These are phyloP conservation scores for Moricandia arvensis DNA, from an alignment of 345 rosid genomes.

Conservation along the genomic window DNA sequence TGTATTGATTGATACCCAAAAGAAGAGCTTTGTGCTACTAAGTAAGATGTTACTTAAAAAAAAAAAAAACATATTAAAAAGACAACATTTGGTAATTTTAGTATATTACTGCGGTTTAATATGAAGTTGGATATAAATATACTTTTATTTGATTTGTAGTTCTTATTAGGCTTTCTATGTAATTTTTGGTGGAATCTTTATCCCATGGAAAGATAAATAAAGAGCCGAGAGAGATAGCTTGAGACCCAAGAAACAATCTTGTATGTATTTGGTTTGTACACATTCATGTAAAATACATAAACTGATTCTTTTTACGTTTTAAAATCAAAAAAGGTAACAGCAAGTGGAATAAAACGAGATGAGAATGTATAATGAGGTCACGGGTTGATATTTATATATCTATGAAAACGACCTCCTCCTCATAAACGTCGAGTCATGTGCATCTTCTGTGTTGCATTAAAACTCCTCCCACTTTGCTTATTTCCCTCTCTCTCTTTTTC, in stretches of 20 bases:
- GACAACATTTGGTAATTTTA: too few relatives aligned
- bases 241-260: slow-evolving; percentile 16
- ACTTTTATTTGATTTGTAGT: background rate
- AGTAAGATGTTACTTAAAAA: background rate
- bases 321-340: background rate
- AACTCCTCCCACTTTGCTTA: slow-evolving; percentile 32
- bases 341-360: slow-evolving; percentile 11
- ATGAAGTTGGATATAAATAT: too few relatives aligned
- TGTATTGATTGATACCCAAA: too few relatives aligned
- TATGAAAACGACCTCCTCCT: slow-evolving; percentile 11
- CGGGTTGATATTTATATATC: slow-evolving; percentile 27
- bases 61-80: too few relatives aligned
- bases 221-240: background rate
- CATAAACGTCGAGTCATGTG: slow-evolving; percentile 32
- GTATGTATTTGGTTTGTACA: background rate
- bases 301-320: background rate
- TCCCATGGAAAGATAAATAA: background rate
- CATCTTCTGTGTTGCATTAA: slow-evolving; percentile 33
- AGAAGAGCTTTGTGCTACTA: background rate
- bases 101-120: too few relatives aligned
- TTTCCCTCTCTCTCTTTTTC: slow-evolving; percentile 29
- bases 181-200: background rate
- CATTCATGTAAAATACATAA: background rate
- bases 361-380: slow-evolving; percentile 15
- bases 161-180: slow-evolving; percentile 7